Percentiles rank a stretch among this genome's conserved stretches.
Evolutionary conservation across 1,139 yeast genomes (phyloP).

Genomic region (Pneumocystis wakefieldiae): DNA sequence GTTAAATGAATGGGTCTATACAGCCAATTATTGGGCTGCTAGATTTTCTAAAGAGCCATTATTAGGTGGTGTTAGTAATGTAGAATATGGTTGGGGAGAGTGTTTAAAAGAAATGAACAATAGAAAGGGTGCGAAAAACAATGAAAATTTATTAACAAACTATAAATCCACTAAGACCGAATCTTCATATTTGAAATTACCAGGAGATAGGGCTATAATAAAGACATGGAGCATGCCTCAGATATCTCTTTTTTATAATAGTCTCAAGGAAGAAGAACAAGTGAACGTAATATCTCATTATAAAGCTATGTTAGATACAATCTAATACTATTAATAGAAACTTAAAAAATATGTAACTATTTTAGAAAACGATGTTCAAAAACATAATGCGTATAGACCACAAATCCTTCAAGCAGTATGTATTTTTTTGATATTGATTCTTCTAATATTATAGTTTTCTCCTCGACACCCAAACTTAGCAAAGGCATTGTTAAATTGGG

Average conservation of each 20-base stretch:
- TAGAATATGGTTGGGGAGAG: constrained; percentile 70
- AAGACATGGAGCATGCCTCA: constrained; percentile 24
- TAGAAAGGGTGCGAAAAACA: neutral
- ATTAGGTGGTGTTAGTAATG: constrained; percentile 47
- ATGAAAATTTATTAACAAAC: neutral
- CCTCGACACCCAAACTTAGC: constrained; percentile 18
- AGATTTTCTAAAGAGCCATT: constrained; percentile 65
- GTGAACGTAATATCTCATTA: neutral
- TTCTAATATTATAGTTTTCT: constrained; percentile 19
- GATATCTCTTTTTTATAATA: constrained; percentile 19
- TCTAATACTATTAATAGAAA: constrained; percentile 12
- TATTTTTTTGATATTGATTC: constrained; percentile 10
- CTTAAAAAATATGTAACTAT: constrained; percentile 17
- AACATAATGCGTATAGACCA: constrained; percentile 17
- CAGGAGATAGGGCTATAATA: constrained; percentile 20
- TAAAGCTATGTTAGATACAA: neutral
- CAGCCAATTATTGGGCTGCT: constrained; percentile 86
- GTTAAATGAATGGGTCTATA: constrained; percentile 56
- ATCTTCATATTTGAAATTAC: constrained; percentile 5
- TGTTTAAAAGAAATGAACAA: constrained; percentile 2
- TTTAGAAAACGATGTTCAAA: constrained; percentile 18
- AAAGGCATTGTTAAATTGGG: constrained; percentile 25
- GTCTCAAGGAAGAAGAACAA: constrained; percentile 20
- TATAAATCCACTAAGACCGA: neutral
- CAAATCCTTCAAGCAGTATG: constrained; percentile 1